Conservation (phyloP, 225 moss, liverwort and hornwort genomes). For the Pleurozium schreberi region DNA sequence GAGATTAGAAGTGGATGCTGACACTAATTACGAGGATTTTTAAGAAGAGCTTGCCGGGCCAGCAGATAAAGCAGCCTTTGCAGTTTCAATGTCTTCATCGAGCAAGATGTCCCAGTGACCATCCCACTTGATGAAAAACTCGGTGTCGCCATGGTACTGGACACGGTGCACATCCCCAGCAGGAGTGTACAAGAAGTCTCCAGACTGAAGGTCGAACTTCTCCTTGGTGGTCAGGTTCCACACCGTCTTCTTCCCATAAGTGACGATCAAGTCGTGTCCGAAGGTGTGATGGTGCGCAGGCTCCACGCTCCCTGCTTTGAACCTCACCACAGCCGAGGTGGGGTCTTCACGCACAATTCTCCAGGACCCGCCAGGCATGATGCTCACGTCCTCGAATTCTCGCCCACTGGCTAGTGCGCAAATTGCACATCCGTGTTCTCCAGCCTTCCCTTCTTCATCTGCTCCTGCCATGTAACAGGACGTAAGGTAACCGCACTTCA, state of each 20-base stretch:
- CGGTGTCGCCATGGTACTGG: conserved; percentile 42
- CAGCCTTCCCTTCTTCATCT: not conserved
- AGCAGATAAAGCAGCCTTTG: conserved; percentile 14
- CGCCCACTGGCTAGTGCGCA: conserved; percentile 27
- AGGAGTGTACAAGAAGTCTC: conserved; percentile 51
- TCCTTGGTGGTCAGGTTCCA: conserved; percentile 42
- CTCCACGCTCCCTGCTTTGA: conserved; percentile 41
- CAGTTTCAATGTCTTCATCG: conserved; percentile 39
- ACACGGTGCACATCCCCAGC: conserved; percentile 45
- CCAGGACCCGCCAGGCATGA: conserved; percentile 53
- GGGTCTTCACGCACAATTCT: conserved; percentile 33
- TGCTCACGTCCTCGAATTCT: conserved; percentile 39
- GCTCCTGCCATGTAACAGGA: not conserved
- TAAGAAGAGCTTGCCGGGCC: not conserved
- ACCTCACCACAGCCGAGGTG: conserved; percentile 41
- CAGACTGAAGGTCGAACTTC: conserved; percentile 15
- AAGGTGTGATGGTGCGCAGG: conserved; percentile 50
- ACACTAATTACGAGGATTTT: not conserved
- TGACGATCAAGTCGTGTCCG: conserved; percentile 44
- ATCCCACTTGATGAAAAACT: conserved; percentile 48
- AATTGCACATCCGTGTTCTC: conserved; percentile 7
- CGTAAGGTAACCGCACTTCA: not conserved
- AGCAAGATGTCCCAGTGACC: conserved; percentile 48
- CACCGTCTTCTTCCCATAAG: conserved; percentile 39
- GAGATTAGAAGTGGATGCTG: not conserved